Evolutionary conservation across 345 rosid species (phyloP).

Genomic region (Lepidium sativum): DNA sequence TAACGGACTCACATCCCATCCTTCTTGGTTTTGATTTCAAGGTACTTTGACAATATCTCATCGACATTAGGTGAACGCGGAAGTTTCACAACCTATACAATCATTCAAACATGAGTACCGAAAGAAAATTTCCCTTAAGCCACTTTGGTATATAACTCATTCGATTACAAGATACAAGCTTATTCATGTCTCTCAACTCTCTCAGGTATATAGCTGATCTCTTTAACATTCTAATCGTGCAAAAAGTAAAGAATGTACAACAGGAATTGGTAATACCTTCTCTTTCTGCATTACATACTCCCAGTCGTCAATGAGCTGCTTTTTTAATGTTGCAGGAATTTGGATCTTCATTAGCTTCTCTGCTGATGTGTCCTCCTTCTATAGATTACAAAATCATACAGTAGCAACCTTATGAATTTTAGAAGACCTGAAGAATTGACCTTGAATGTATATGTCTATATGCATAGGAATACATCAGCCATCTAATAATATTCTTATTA

Average conservation of each 20-base stretch:
- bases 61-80: constrained; percentile 87
- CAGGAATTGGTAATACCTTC: constrained; percentile 51
- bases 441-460: not conserved
- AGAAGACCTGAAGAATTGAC: not conserved
- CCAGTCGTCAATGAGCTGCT: constrained; percentile 89
- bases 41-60: constrained; percentile 75
- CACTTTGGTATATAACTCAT: not conserved
- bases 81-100: constrained; percentile 80
- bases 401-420: not conserved
- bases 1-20: constrained; percentile 62
- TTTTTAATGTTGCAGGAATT: constrained; percentile 69
- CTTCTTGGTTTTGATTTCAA: constrained; percentile 78
- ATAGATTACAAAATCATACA: constrained; percentile 14
- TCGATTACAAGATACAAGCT: not conserved
- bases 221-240: not conserved
- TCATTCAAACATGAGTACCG: not conserved
- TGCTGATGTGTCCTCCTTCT: constrained; percentile 43
- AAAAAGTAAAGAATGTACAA: not conserved
- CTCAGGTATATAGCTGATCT: not conserved
- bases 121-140: not conserved
- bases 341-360: constrained; percentile 80
- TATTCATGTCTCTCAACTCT: not conserved
- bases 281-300: constrained; percentile 70
- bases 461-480: not conserved
- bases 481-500: not conserved